Base-by-base conservation (phyloP, 2,329 filamentous ascomycete genomes). In the Sarocladium brachiariae region DNA sequence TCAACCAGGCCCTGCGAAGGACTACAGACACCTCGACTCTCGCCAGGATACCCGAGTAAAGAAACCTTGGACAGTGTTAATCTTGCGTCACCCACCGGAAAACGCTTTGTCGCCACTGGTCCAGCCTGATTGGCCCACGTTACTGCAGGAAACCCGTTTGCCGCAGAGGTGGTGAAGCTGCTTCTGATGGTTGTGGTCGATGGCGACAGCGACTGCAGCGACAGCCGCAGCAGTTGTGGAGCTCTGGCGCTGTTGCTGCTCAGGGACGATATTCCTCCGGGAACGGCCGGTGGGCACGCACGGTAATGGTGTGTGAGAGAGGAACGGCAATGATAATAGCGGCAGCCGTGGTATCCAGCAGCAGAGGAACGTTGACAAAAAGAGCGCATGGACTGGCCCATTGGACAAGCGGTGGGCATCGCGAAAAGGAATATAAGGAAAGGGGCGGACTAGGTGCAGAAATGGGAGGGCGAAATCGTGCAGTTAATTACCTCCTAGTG, bases 141-240 rank as follows among this genome's bases (percentile, higher is more conserved):
- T 23, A 14, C 24, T 23, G 8, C 21, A 18, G 21, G 3, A 25
- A 43, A 10, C 11, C 39, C 21, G 39, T 43, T 11, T 27, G 39
- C 21, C 24, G 27, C 16, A 14, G 43, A 31, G 43, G 24, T 47
- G 27, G 43, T 33, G 43, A 33, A 18, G 43, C 25, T 31, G 43
- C 24, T 31, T 19, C 43, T 47, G 21, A 24, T 43, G 39, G 19
- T 25, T 43, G 21, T 47, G n/a, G 43, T 47, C 43, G 43, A 49
- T 49, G 46, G 46, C 46, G 46, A 49, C 46, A 49, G 46, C 46
- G 46, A 37, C 43, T 8, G 27, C 31, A 49, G 46, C 46, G 46
- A 49, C 46, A 37, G 33, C 46, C 46, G 46, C 46, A 24, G 46
- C 19, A 37, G 46, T 25, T 25, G 46, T 49, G 46, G 46, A 49